These are phyloP conservation scores for Globisporangium paroecandrum DNA, from an alignment of 352 stramenopile species.

Conservation along the genomic window DNA sequence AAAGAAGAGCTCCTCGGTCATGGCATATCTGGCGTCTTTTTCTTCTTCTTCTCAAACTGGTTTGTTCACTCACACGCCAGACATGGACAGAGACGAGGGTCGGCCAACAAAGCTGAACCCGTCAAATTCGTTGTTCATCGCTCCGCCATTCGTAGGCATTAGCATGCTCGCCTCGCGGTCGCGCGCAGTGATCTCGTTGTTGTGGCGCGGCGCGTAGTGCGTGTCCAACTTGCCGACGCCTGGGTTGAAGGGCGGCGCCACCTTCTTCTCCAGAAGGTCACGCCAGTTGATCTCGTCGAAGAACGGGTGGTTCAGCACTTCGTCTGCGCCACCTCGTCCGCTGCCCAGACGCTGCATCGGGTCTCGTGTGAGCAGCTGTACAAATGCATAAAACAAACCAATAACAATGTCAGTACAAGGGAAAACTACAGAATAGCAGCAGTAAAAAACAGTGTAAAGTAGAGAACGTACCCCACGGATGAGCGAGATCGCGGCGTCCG, in stretches of 20 bases:
- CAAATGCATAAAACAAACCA: not conserved
- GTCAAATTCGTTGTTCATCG: conserved; percentile 79
- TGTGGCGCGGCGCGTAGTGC: conserved; percentile 79
- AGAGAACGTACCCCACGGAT: conserved; percentile 86
- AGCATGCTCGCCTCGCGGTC: conserved; percentile 79
- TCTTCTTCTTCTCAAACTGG: not conserved
- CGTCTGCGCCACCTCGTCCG: conserved; percentile 84
- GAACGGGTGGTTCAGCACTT: conserved; percentile 90
- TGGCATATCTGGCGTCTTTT: not conserved
- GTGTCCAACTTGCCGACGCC: conserved; percentile 86
- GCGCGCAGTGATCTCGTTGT: conserved; percentile 87
- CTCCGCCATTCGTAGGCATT: conserved; percentile 42
- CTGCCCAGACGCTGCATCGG: conserved; percentile 93
- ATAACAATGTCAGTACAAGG: not conserved
- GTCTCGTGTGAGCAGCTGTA: conserved; percentile 94
- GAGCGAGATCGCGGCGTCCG: conserved; percentile 81
- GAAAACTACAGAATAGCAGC: not conserved
- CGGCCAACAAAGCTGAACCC: conserved; percentile 90
- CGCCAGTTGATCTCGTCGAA: conserved; percentile 91
- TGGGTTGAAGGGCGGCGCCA: conserved; percentile 86
- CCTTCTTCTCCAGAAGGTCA: conserved; percentile 76
- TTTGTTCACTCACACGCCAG: conserved; percentile 9
- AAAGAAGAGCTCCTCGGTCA: not conserved
- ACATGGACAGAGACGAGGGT: conserved; percentile 63
- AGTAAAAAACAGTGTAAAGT: conserved; percentile 2